Percentiles rank a stretch among this genome's conserved stretches.
Evolutionary conservation across 352 stramenopile genomes (phyloP).

Genomic region (Globisporangium nodosum): DNA sequence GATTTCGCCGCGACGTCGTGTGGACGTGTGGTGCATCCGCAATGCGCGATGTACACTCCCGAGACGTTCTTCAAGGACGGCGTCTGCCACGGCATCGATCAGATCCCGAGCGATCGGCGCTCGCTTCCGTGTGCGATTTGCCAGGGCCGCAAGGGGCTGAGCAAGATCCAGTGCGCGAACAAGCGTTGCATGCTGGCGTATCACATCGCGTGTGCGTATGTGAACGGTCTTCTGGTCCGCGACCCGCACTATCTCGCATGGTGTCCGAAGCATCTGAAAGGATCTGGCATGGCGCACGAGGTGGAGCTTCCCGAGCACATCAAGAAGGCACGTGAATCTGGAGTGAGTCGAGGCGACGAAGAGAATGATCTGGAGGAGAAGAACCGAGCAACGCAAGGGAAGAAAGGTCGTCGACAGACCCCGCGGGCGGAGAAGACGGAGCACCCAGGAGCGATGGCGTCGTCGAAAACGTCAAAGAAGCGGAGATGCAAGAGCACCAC

Average conservation of each 20-base stretch:
- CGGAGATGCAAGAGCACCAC: conserved; percentile 36
- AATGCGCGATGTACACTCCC: conserved; percentile 81
- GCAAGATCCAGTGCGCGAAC: conserved; percentile 75
- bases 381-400: conserved; percentile 7
- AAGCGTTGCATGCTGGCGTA: conserved; percentile 60
- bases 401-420: conserved; percentile 26
- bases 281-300: conserved; percentile 51
- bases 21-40: conserved; percentile 56
- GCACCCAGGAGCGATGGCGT: conserved; percentile 22
- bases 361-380: conserved; percentile 9
- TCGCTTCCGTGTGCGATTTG: conserved; percentile 59
- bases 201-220: conserved; percentile 69
- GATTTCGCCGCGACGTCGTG: conserved; percentile 73
- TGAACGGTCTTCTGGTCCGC: conserved; percentile 56
- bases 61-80: conserved; percentile 79
- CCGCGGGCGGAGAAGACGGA: conserved; percentile 16
- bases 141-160: conserved; percentile 51
- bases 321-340: conserved; percentile 20
- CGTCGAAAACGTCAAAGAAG: conserved; percentile 40
- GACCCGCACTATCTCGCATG: conserved; percentile 70
- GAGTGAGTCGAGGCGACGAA: background rate
- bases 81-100: conserved; percentile 50
- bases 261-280: conserved; percentile 74
- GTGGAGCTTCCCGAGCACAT: conserved; percentile 66
- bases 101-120: conserved; percentile 45